phyloP scores from a whole-genome alignment of 2,329 filamentous ascomycete species.

The Rasamsonia emersonii region DNA sequence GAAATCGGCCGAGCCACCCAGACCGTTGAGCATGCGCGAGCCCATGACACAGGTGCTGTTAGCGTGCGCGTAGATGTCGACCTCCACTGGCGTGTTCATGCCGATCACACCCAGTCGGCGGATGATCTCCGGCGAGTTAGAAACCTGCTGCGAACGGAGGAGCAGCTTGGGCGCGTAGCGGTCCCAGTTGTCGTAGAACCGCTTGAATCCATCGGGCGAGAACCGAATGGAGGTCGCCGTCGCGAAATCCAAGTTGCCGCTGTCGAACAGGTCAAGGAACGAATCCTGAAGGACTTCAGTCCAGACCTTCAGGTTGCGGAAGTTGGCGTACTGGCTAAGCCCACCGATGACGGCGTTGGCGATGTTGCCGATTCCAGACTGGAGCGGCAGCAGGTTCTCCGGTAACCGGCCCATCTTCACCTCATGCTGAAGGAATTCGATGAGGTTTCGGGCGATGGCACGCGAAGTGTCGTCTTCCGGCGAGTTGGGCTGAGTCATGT shows the following conservation, averaged over 20 bases:
- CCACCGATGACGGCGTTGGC: conserved; percentile 86
- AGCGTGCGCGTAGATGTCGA: conserved; percentile 89
- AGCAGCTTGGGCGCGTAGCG: conserved; percentile 72
- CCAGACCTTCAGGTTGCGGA: conserved; percentile 84
- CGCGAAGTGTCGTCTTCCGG: conserved; percentile 65
- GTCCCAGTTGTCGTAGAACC: conserved; percentile 83
- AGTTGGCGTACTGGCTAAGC: conserved; percentile 66
- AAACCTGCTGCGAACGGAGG: conserved; percentile 78
- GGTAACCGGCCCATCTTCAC: conserved; percentile 70
- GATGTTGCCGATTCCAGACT: conserved; percentile 87
- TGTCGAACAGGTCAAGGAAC: conserved; percentile 88
- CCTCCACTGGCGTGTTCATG: conserved; percentile 92
- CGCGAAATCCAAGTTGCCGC: conserved; percentile 77
- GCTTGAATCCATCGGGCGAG: conserved; percentile 81
- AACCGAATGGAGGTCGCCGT: conserved; percentile 86
- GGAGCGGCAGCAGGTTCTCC: conserved; percentile 66
- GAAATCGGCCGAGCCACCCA: conserved; percentile 77
- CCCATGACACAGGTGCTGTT: conserved; percentile 89
- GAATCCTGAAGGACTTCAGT: conserved; percentile 89
- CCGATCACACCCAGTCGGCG: conserved; percentile 77
- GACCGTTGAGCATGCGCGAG: conserved; percentile 75
- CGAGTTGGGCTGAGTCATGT: conserved; percentile 65
- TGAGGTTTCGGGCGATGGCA: conserved; percentile 68
- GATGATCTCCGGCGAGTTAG: conserved; percentile 86
- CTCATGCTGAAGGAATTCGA: conserved; percentile 81